phyloP scores from a whole-genome alignment of 164 flowering plant species.

The Magnolia changhungtana region DNA sequence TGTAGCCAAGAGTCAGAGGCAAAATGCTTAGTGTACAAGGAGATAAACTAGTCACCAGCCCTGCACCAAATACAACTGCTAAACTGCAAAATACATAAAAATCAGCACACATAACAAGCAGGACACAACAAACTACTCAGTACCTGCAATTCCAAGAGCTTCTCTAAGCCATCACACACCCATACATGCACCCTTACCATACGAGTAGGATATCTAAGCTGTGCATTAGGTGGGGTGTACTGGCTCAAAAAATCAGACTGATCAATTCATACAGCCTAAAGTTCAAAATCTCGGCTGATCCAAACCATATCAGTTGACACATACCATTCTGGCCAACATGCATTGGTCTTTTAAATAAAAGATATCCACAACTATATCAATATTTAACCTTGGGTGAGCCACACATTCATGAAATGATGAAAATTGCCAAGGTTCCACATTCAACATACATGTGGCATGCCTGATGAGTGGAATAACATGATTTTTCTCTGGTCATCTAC shows the following conservation, averaged over 20 bases:
- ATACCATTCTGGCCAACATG: no score
- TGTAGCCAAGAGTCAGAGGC: slow-evolving; percentile 95
- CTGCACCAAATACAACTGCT: slow-evolving; percentile 96
- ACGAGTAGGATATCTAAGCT: neutral
- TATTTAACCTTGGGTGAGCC: no score
- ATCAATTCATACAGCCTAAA: neutral
- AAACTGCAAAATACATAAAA: slow-evolving; percentile 45
- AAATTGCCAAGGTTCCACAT: no score
- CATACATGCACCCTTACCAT: neutral
- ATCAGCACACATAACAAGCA: slow-evolving; percentile 6
- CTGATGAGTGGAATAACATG: neutral
- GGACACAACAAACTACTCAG: neutral
- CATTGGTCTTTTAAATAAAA: no score
- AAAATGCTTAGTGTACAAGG: slow-evolving; percentile 95
- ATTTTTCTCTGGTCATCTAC: neutral
- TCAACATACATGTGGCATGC: neutral
- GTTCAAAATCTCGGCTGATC: neutral
- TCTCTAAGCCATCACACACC: neutral
- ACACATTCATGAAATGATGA: no score
- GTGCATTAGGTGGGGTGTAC: neutral
- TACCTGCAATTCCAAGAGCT: neutral
- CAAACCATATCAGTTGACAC: neutral
- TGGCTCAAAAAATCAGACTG: neutral
- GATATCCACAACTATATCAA: no score
- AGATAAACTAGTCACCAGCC: slow-evolving; percentile 93